Evolutionary conservation across 2,329 filamentous ascomycete genomes (phyloP), one percentile per base, ranked within the genome.

Genomic region (Coniochaeta ligniaria): DNA sequence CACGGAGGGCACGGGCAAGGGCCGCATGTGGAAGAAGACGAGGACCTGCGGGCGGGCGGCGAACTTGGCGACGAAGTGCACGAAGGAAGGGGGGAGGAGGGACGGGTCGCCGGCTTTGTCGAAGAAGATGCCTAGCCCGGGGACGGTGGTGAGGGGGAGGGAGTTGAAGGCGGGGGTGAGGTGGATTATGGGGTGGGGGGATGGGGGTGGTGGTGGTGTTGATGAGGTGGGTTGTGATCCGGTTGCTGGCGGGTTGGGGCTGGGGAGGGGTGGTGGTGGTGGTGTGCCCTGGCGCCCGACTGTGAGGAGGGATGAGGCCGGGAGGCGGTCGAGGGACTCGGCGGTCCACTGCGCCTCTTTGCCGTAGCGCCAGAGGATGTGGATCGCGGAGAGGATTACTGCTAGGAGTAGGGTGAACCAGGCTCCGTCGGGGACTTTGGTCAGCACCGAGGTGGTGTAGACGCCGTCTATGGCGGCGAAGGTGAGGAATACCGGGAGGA

Each of bases 321-420:
- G 77, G 60, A 86, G 77, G 4, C 80, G 79, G 65, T 91, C 87
- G 60, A 80, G 77, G 1, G 80, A 79, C 73, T 93, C 89, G 2
- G 89, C 85, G 8, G 74, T 75, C 89, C 90, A 93, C 69, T 93
- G 90, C 62, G 85, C 81, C 68, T 92, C 88, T 70, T 93, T 92
- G 20, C 90, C 90, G 66, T 86, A 93, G 38, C 90, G 83, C 90
- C 90, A 93, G 14, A 92, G 79, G 2, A 91, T 78, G 68, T 92
- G 89, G 50, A 92, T 73, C 52, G 73, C 75, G 0, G 86, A 82
- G 2, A 93, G 80, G 14, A 89, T 74, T 3, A 78, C 76, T 0
- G 88, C 80, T 6, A 93, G 78, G 0, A 85, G 77, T 1, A 92
- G 75, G 0, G 90, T 92, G 69, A 93, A 91, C 90, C 90, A 93